A percentile compares a stretch with the other conserved stretches of the same genome.
These are phyloP conservation scores for Tilletia walkeri DNA, from an alignment of 1,284 basidiomycete species.

Conservation along the genomic window DNA sequence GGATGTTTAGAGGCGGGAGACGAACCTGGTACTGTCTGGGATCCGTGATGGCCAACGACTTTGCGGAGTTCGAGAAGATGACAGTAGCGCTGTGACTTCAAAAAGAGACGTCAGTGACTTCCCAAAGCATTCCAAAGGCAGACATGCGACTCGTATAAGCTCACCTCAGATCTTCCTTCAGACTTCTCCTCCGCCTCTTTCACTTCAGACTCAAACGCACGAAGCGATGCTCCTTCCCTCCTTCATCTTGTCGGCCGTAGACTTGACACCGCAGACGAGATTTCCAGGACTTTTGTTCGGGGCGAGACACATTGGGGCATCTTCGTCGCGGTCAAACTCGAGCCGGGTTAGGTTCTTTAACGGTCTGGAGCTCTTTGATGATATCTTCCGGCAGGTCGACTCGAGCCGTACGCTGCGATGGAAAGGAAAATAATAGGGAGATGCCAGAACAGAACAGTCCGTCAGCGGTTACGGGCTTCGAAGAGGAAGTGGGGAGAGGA, in stretches of 20 bases:
- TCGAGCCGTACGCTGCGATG: conserved; percentile 14
- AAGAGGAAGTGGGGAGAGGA: neutral
- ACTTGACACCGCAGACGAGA: conserved; percentile 50
- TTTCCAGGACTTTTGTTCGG: conserved; percentile 27
- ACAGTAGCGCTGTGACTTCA: conserved; percentile 17
- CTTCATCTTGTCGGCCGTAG: conserved; percentile 27
- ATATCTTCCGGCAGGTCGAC: conserved; percentile 14
- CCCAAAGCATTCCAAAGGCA: neutral
- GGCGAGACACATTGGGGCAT: conserved; percentile 52
- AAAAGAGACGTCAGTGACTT: neutral
- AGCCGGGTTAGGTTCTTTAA: conserved; percentile 25
- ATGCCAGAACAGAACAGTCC: neutral
- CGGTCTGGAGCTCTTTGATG: conserved; percentile 14
- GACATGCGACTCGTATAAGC: neutral
- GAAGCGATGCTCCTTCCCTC: conserved; percentile 37
- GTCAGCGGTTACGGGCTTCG: neutral
- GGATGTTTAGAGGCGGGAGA: too few species aligned
- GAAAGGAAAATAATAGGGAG: too few species aligned
- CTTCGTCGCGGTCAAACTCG: conserved; percentile 45
- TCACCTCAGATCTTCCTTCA: conserved; percentile 21
- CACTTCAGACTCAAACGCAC: conserved; percentile 37
- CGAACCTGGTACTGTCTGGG: conserved; percentile 37
- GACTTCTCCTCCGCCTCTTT: conserved; percentile 15
- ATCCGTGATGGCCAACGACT: conserved; percentile 36
- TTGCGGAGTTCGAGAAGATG: conserved; percentile 23